phyloP scores from a whole-genome alignment of 495 filamentous ascomycete genomes.

The Xylaria palmicola region DNA sequence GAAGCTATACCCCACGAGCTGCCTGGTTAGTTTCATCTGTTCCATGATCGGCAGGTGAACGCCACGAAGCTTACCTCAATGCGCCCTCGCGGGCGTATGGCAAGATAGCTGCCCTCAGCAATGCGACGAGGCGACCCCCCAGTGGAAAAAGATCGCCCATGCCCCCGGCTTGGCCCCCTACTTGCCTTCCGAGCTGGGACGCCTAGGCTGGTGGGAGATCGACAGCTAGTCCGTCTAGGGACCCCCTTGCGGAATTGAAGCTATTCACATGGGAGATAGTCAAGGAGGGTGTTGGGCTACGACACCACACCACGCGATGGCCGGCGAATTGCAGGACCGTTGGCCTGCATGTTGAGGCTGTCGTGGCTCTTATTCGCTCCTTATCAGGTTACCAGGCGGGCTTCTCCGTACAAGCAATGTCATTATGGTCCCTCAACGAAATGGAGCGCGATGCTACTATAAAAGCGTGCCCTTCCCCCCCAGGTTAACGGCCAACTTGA shows the following conservation, averaged over 20 bases:
- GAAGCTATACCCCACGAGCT: not conserved
- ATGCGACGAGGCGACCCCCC: not conserved
- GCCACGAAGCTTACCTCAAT: not conserved
- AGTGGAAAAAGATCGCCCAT: not conserved
- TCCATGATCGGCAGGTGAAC: slow-evolving; percentile 12
- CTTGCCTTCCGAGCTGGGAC: not conserved
- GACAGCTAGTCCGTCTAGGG: not conserved
- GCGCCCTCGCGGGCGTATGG: not conserved
- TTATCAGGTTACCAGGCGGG: not conserved
- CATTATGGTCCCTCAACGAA: not conserved
- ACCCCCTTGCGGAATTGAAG: not conserved
- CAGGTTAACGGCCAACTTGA: not conserved
- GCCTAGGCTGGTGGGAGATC: not conserved
- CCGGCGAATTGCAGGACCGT: slow-evolving; percentile 2
- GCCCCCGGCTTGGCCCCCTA: not conserved
- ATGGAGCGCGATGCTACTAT: not conserved
- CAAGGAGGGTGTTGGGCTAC: not conserved
- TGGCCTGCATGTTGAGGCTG: slow-evolving; percentile 5
- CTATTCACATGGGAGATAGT: not conserved
- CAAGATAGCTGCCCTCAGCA: not conserved
- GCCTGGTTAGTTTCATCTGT: not conserved
- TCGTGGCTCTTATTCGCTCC: not conserved
- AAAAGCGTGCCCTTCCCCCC: slow-evolving; percentile 6
- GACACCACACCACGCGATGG: not conserved
- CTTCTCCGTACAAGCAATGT: not conserved